Conservation (phyloP, 768 basidiomycete species). For the Podaxis mareebaensis region DNA sequence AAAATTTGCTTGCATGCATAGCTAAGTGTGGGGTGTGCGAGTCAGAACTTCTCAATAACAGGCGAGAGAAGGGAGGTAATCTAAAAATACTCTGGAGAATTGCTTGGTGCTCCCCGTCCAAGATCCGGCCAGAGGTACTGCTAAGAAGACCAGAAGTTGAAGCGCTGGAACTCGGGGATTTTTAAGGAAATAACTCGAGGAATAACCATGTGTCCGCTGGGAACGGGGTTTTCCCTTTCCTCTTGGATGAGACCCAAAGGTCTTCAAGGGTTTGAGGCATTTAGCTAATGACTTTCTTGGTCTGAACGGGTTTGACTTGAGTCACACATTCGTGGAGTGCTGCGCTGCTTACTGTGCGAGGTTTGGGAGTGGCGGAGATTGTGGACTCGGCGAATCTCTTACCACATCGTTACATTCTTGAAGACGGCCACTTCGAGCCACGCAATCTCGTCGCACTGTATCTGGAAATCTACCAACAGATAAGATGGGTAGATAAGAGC, state of each 20-base stretch:
- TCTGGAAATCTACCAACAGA: slow-evolving; percentile 1
- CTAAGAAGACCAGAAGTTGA: background rate
- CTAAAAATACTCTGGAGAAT: background rate
- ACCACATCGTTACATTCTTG: background rate
- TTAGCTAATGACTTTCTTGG: too few relatives aligned
- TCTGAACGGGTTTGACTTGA: background rate
- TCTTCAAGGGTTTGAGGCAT: background rate
- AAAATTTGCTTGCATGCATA: background rate
- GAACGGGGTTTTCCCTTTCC: background rate
- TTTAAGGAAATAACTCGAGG: background rate
- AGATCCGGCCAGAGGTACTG: background rate
- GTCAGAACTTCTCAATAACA: background rate
- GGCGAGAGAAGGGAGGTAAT: background rate
- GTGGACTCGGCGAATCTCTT: background rate
- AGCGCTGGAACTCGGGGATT: background rate
- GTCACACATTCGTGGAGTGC: background rate
- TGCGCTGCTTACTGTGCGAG: background rate
- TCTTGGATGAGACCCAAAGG: background rate
- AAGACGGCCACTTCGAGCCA: background rate
- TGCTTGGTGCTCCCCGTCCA: background rate
- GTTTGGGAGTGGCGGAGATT: background rate
- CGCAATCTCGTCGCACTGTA: background rate
- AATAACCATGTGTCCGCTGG: background rate
- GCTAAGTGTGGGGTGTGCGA: background rate
- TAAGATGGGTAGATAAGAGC: slow-evolving; percentile 13